These are phyloP conservation scores for Citrus hindsii DNA, from an alignment of 345 rosid species.

Conservation along the genomic window DNA sequence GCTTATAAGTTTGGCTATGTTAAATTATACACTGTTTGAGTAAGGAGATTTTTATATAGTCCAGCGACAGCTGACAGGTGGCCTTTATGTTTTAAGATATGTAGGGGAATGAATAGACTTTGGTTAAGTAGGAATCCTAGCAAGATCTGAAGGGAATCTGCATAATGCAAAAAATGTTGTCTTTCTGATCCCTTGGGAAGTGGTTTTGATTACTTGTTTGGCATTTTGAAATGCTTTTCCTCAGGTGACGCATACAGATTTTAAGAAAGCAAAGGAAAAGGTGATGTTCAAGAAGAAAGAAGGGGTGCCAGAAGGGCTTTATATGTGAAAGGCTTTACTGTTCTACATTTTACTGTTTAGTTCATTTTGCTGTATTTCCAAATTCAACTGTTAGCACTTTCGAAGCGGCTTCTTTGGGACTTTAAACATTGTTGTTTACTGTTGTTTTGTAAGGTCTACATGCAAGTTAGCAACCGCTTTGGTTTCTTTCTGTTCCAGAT, in stretches of 20 bases:
- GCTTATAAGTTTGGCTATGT: background rate
- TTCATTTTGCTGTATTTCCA: background rate
- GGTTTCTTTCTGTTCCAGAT: background rate
- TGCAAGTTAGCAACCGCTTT: background rate
- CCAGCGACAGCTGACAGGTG: background rate
- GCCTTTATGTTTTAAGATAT: background rate
- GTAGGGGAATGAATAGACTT: background rate
- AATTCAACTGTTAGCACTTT: background rate
- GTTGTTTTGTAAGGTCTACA: background rate
- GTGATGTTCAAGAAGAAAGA: constrained; percentile 99
- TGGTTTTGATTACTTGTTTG: background rate
- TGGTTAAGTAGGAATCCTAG: background rate
- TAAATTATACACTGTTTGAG: background rate
- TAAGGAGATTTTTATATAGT: background rate
- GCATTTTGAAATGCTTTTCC: background rate
- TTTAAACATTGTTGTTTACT: too few relatives aligned
- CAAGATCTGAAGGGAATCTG: background rate
- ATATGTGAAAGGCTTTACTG: constrained; percentile 45
- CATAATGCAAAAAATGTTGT: background rate
- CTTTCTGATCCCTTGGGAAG: background rate
- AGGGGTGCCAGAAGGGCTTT: constrained; percentile 99
- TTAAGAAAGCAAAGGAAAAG: constrained; percentile 96
- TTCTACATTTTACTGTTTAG: background rate
- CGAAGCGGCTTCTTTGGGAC: background rate
- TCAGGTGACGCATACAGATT: constrained; percentile 85